These are phyloP conservation scores for Taiozyma sp. DNA, from an alignment of 1,139 yeast genomes.

Conservation along the genomic window DNA sequence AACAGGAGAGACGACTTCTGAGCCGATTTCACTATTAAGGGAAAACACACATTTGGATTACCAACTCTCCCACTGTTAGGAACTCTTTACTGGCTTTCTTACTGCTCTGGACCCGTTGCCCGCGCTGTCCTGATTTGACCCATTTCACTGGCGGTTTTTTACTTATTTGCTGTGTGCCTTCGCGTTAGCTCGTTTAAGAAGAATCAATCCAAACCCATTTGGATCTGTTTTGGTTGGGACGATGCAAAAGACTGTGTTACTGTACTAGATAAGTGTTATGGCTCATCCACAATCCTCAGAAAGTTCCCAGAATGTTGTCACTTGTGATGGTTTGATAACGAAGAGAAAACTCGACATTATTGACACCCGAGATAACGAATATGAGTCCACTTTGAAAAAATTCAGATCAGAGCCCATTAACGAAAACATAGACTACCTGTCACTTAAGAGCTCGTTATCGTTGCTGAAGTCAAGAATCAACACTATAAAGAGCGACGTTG, in stretches of 20 bases:
- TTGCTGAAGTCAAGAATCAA: conserved; percentile 14
- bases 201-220: background rate
- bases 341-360: background rate
- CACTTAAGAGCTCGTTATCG: conserved; percentile 19
- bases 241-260: background rate
- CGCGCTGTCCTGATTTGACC: background rate
- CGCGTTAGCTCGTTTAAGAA: background rate
- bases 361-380: background rate
- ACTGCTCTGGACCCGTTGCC: background rate
- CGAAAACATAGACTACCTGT: conserved; percentile 27
- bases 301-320: background rate
- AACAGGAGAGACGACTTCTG: background rate
- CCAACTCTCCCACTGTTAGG: background rate
- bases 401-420: conserved; percentile 25
- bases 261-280: background rate
- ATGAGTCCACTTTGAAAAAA: conserved; percentile 6
- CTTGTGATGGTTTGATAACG: background rate
- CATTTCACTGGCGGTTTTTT: background rate
- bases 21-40: background rate
- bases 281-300: background rate
- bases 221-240: background rate
- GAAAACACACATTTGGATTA: background rate
- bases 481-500: conserved; percentile 16
- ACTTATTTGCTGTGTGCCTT: background rate
- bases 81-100: background rate